Evolutionary conservation across 352 stramenopile genomes (phyloP), one percentile per base, ranked within the genome.

Genomic region (Phytopythium mirpurense): DNA sequence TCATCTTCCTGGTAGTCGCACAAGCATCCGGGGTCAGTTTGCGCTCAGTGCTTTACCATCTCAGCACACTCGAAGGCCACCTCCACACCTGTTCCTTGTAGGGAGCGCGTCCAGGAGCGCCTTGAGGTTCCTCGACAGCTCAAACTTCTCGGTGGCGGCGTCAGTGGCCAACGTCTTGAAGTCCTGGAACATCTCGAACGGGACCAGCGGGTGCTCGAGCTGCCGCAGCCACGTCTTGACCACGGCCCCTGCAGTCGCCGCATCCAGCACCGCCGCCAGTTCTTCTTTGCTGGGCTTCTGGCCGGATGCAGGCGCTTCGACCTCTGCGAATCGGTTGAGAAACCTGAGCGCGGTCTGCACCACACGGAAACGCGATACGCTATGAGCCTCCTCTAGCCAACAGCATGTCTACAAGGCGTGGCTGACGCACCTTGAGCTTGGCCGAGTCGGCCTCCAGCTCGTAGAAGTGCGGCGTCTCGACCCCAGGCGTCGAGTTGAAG

Each of bases 391-490:
- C 56, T 68, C 5, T 32, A 15, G 18, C 37, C 18, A 60, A 23
- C 21, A 49, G 29, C 29, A 32, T 32, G 29, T 9, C 29, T 10
- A 54, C 10, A 63, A 24, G 9, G 35, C 11, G 54, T 16, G n/a
- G 23, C 29, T 32, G 11, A 44, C 0, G 42, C 57, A 84, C 81
- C 71, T 83, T 75, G 19, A 93, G 74, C 21, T 81, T 79, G 0
- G 54, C 48, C 9, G 63, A 24, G 15, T 86, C 65, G 0, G 71
- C 58, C 10, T 89, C 76, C 1, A 61, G 32, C 56, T 88, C 74
- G 62, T 93, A 93, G 47, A 93, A 93, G 18, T 59, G 65, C 31
- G 74, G 59, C 0, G 76, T 93, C 58, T 93, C 82, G 41, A 93
- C 89, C 4, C 82, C 82, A 34, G 82, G 79, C 15, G 70, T 78